Base-by-base conservation (phyloP, 1,284 basidiomycete species). In the Boletellus dicymbophilus region DNA sequence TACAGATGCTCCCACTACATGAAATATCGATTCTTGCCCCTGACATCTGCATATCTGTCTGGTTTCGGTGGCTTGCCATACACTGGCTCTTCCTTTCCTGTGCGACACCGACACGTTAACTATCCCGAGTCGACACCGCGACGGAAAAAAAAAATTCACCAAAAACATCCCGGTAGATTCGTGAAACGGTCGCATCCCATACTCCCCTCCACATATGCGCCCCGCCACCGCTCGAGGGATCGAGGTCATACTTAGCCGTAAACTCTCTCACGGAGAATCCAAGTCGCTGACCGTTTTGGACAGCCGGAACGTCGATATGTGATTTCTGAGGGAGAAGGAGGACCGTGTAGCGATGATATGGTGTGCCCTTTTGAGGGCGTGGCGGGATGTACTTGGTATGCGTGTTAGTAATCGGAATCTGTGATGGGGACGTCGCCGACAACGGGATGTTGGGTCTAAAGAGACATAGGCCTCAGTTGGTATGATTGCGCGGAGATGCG, bases 151-250 rank as follows among this genome's bases (percentile, higher is more conserved):
- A 26, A 15, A 15, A 80, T 90, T 71, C 62, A 90, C 90, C 76
- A 45, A 93, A 72, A 37, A 86, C 71, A 49, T 86, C 77, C 49
- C 63, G 62, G 70, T 93, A 90, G 50, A 95, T 83, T 50, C 65
- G 70, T 6, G 79, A 80, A 20, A 94, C 86, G 7, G 75, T 72
- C 56, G 79, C 71, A 53, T 85, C 78, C 89, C 93, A 95, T 34
- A 85, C 77, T 58, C 83, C 81, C 57, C 93, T 77, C 82, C 86
- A 95, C 84, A 95, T 93, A 66, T 90, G 87, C 20, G 80, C 82
- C 6, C 88, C 93, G 12, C 87, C 88, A 25, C 84, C 85, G 34
- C 68, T 63, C 27, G 71, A 68, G 15, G 66, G 73, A 55, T 79
- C 73, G 43, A 94, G 70, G 10, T 72, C 74, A 70, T 86, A 79